Evolutionary conservation across 2,329 filamentous ascomycete genomes (phyloP).

Genomic region (Monosporascus sp.): DNA sequence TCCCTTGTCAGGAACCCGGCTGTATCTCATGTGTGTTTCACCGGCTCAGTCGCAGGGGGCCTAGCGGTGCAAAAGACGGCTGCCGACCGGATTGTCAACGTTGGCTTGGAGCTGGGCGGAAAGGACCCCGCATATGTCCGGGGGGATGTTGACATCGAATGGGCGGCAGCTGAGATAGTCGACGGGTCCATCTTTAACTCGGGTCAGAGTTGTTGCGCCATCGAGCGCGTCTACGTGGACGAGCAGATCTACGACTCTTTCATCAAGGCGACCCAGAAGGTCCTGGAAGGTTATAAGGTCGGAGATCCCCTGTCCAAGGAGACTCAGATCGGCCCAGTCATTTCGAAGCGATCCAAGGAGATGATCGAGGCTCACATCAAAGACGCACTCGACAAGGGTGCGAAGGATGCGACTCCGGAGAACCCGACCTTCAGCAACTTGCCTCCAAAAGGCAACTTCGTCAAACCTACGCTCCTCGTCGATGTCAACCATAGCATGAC

Average conservation of each 20-base stretch:
- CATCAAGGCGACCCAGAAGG: constrained; percentile 70
- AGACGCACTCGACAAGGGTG: constrained; percentile 79
- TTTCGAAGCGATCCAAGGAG: constrained; percentile 74
- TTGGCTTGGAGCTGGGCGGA: constrained; percentile 87
- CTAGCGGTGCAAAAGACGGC: constrained; percentile 82
- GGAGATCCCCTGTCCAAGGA: constrained; percentile 78
- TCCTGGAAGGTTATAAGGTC: constrained; percentile 75
- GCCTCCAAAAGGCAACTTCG: constrained; percentile 78
- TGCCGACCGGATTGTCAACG: constrained; percentile 75
- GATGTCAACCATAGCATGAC: constrained; percentile 77
- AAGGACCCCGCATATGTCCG: constrained; percentile 93
- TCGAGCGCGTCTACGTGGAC: constrained; percentile 89
- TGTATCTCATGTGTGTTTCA: constrained; percentile 84
- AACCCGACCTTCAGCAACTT: constrained; percentile 71
- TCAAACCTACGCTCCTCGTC: constrained; percentile 78
- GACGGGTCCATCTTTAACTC: constrained; percentile 97
- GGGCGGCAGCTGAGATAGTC: constrained; percentile 91
- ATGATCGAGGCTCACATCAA: constrained; percentile 73
- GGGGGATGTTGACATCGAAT: constrained; percentile 78
- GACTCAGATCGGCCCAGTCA: constrained; percentile 83
- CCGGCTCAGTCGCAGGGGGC: constrained; percentile 84
- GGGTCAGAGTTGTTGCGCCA: constrained; percentile 92
- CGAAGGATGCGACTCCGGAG: constrained; percentile 76
- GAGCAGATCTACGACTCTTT: constrained; percentile 80
- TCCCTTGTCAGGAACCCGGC: constrained; percentile 71